Base-by-base conservation (phyloP, 805 yeast genomes). In the Metschnikowia reukaufii region DNA sequence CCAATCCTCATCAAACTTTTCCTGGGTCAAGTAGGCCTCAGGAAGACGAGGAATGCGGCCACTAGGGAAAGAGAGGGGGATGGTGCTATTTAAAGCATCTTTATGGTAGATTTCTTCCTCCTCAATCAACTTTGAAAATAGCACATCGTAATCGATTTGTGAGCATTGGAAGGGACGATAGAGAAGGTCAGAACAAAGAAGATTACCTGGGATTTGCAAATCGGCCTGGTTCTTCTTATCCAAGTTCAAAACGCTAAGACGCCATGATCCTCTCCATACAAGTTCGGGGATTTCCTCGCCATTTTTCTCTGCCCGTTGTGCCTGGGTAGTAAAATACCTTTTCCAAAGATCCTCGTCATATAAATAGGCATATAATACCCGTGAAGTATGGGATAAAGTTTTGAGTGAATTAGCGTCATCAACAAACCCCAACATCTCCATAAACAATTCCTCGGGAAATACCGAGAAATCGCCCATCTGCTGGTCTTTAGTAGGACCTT, bases 331-430 rank as follows among this genome's bases (percentile, higher is more conserved):
- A 58, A 83, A 82, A 38, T 83, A 47, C 46, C 72, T 76, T 57
- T 84, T 85, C 97, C 97, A 90, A 19, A 86, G 55, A 42, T 89
- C 96, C 53, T 89, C 96, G 58, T 82, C 85, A 59, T 81, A 82
- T 10, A 82, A 59, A 60, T 79, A 86, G 0, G 92, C 95, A 63
- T 84, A 88, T 59, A 85, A 64, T 5, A 83, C 73, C 48, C 85
- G 76, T 3, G 95, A 87, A 2, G 82, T 65, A 44, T 77, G 80
- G 34, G 84, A 75, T 21, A 88, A 57, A 23, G 65, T 68, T 45
- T 74, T 59, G 43, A 90, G 64, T 33, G 83, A 81, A 0, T 52
- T 44, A 0, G 79, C 70, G 31, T 72, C 70, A 17, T 73, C 70
- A 2, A 90, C 52, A 42, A 67, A 74, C 1, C 76, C 67, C 3